phyloP scores from a whole-genome alignment of 176 grass and related monocot species.

The Avena eriantha region DNA sequence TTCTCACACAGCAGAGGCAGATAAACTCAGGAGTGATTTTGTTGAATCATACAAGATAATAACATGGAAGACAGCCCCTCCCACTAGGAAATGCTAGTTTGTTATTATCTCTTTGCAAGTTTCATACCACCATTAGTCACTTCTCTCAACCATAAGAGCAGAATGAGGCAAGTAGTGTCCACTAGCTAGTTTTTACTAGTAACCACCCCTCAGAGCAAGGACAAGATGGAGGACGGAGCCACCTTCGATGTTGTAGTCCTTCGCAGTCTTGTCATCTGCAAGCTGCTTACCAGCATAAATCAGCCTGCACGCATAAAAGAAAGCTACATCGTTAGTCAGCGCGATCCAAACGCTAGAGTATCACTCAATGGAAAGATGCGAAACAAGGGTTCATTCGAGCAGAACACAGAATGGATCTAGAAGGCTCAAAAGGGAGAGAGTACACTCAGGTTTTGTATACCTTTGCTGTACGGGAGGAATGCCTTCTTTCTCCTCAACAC shows the following conservation, averaged over 20 bases:
- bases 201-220: constrained; percentile 91
- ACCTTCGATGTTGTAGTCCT: constrained; percentile 99
- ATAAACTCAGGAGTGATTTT: constrained; percentile 17
- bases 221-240: constrained; percentile 98
- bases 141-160: constrained; percentile 24
- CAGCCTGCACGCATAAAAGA: constrained; percentile 49
- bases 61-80: constrained; percentile 60
- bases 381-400: not conserved
- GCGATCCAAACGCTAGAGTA: not conserved
- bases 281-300: constrained; percentile 99
- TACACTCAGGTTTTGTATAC: constrained; percentile 26
- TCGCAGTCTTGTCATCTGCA: constrained; percentile 97
- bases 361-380: not conserved
- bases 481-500: constrained; percentile 96
- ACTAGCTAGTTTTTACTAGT: constrained; percentile 44
- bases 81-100: constrained; percentile 51
- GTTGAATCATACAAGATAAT: constrained; percentile 46
- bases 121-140: constrained; percentile 31
- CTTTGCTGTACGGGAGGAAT: constrained; percentile 97
- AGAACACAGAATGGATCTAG: not conserved
- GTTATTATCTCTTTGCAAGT: constrained; percentile 52
- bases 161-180: not conserved
- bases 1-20: not conserved
- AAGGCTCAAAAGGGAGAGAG: not conserved
- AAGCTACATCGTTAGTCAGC: not conserved